These are phyloP conservation scores for Fusarium subglutinans DNA, from an alignment of 2,329 filamentous ascomycete species.

Conservation along the genomic window DNA sequence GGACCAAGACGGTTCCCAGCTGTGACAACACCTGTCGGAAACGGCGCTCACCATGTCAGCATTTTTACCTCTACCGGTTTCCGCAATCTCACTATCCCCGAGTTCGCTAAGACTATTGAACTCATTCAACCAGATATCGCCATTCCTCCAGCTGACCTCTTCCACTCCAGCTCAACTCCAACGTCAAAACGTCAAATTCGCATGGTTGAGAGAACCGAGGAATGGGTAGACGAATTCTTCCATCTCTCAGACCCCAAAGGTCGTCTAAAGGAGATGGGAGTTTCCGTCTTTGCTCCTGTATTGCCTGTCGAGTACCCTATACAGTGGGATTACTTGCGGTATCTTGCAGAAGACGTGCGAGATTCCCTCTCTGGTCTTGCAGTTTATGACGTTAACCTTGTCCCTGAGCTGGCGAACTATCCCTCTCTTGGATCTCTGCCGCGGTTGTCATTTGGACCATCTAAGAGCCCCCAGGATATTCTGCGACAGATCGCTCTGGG, in stretches of 20 bases:
- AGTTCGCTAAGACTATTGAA: constrained; percentile 73
- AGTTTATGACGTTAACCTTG: constrained; percentile 77
- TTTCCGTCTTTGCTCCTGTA: constrained; percentile 70
- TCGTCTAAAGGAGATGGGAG: constrained; percentile 40
- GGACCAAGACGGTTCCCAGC: constrained; percentile 81
- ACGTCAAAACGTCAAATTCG: constrained; percentile 78
- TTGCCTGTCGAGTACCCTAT: constrained; percentile 78
- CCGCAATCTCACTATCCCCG: constrained; percentile 71
- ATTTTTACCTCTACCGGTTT: constrained; percentile 91
- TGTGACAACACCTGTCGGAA: constrained; percentile 74
- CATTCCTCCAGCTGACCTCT: constrained; percentile 79
- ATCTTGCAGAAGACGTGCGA: constrained; percentile 71
- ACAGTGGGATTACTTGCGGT: constrained; percentile 83
- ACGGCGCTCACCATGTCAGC: constrained; percentile 75
- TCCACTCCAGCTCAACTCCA: constrained; percentile 58
- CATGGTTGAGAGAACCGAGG: constrained; percentile 87
- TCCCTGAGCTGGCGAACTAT: constrained; percentile 71
- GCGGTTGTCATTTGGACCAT: constrained; percentile 76
- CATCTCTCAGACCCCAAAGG: constrained; percentile 43
- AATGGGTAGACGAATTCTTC: constrained; percentile 79
- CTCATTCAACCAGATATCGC: constrained; percentile 82
- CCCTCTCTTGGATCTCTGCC: constrained; percentile 68
- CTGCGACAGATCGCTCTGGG: constrained; percentile 80
- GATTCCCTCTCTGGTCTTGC: constrained; percentile 73
- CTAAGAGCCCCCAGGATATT: constrained; percentile 77